Conservation (phyloP, 139 green algal species). For the Asterochloris erici region DNA sequence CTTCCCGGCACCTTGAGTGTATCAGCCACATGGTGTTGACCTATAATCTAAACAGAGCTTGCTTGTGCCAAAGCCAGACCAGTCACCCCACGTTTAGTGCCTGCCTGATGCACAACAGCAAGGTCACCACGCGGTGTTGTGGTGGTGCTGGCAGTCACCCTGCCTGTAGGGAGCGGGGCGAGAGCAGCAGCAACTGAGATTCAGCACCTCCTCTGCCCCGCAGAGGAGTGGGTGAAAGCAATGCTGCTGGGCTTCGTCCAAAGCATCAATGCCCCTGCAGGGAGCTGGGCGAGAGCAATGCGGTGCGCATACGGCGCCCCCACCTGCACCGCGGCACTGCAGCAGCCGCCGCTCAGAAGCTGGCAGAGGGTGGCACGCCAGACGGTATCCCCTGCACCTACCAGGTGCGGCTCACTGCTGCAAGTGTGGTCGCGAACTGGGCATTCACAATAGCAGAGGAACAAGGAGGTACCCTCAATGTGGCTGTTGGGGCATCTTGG, state of each 20-base stretch:
- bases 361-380: conserved; percentile 48
- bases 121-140: neutral
- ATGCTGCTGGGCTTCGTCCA: no score
- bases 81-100: neutral
- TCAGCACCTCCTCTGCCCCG: neutral
- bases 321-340: conserved; percentile 51
- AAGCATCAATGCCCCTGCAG: neutral
- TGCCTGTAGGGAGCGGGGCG: neutral
- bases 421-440: neutral
- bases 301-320: conserved; percentile 30
- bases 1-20: neutral
- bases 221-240: neutral
- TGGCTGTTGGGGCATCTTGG: neutral
- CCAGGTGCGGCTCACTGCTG: conserved; percentile 17
- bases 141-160: neutral
- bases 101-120: neutral
- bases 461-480: neutral
- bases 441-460: neutral
- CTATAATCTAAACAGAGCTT: neutral
- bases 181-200: neutral
- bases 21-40: neutral
- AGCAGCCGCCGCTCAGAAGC: conserved; percentile 53
- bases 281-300: conserved; percentile 75
- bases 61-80: neutral
- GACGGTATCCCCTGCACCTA: conserved; percentile 47